Evolutionary conservation across 805 yeast genomes (phyloP).

Genomic region (Candida ipomoeae): DNA sequence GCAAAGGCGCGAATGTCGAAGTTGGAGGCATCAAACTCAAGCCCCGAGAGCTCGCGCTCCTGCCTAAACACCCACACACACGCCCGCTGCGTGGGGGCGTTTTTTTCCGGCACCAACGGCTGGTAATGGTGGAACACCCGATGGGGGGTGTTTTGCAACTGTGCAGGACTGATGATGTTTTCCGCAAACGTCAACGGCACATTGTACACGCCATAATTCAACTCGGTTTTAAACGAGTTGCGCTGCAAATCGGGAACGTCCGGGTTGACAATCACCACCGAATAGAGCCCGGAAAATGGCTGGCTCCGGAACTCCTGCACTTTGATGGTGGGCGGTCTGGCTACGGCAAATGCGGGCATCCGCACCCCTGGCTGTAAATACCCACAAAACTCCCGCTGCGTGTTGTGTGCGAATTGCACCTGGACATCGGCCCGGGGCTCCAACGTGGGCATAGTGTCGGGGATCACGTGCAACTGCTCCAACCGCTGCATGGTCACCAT

Average conservation of each 20-base stretch:
- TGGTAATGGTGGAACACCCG: conserved; percentile 49
- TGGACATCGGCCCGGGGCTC: conserved; percentile 74
- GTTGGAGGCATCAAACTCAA: conserved; percentile 34
- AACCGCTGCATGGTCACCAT: conserved; percentile 89
- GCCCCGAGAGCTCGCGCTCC: conserved; percentile 14
- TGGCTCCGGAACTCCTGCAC: conserved; percentile 60
- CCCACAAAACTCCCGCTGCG: conserved; percentile 48
- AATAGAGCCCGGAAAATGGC: conserved; percentile 51
- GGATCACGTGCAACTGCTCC: conserved; percentile 79
- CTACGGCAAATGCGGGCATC: conserved; percentile 69
- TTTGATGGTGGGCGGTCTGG: conserved; percentile 71
- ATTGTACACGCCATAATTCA: conserved; percentile 76
- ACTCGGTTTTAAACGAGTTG: conserved; percentile 65
- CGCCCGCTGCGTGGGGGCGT: conserved; percentile 76
- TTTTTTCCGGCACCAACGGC: conserved; percentile 89
- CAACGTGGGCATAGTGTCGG: conserved; percentile 90
- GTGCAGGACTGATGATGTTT: conserved; percentile 48
- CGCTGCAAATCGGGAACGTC: conserved; percentile 75
- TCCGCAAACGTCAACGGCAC: conserved; percentile 56
- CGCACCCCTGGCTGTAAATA: conserved; percentile 78
- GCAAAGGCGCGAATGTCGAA: conserved; percentile 76
- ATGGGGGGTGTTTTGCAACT: conserved; percentile 32
- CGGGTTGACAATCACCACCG: conserved; percentile 82
- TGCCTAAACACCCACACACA: conserved; percentile 92
- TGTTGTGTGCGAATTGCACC: conserved; percentile 68